Evolutionary conservation across 2,329 filamentous ascomycete species (phyloP).

Genomic region (Fusarium sp.): DNA sequence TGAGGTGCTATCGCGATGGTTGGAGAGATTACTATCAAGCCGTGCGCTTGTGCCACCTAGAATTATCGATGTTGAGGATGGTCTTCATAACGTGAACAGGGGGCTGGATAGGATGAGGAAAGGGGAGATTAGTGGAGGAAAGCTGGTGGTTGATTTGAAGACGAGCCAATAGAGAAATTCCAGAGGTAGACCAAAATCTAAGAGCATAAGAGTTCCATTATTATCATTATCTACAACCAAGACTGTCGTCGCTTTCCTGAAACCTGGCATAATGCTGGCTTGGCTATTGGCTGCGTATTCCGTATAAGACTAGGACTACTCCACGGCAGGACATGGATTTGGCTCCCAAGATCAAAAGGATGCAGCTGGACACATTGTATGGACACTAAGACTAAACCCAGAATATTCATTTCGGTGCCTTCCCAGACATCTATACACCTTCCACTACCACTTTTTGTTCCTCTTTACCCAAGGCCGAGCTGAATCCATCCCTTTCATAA

Average conservation of each 20-base stretch:
- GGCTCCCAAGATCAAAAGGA: not conserved
- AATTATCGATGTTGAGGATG: constrained; percentile 69
- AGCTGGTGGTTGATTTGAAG: constrained; percentile 65
- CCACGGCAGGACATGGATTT: not conserved
- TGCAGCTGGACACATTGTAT: not conserved
- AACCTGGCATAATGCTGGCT: not conserved
- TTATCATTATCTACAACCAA: not conserved
- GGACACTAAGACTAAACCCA: no score
- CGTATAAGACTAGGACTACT: not conserved
- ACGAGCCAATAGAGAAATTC: not conserved
- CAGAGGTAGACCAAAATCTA: not conserved
- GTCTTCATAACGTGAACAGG: constrained; percentile 71
- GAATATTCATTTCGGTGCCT: fast-evolving
- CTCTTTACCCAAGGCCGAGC: fast-evolving
- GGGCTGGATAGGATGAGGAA: constrained; percentile 71
- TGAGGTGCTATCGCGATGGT: constrained; percentile 68
- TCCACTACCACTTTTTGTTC: fast-evolving
- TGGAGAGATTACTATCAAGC: constrained; percentile 69
- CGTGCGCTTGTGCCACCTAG: constrained; percentile 66
- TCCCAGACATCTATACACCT: not conserved
- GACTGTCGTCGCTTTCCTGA: not conserved
- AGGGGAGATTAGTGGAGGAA: constrained; percentile 72
- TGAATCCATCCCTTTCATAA: not conserved
- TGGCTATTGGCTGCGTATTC: constrained; percentile 6
- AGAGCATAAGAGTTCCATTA: not conserved